Conservation (phyloP, 2,329 filamentous ascomycete species). For the Aspergillus fructus region DNA sequence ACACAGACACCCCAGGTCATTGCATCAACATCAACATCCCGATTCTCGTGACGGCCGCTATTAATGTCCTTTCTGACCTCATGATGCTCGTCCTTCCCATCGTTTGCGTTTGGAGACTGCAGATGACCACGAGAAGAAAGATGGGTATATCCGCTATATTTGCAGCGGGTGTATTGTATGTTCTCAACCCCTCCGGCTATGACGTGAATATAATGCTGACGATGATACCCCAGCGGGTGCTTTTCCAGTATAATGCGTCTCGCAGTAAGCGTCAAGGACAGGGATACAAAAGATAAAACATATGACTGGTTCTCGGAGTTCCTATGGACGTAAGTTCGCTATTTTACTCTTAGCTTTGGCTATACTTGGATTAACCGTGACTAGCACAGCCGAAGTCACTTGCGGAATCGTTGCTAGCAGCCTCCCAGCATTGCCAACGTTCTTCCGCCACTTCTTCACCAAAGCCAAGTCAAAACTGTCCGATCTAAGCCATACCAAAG, state of each 20-base stretch:
- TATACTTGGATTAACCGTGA: background rate
- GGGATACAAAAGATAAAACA: conserved; percentile 19
- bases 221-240: conserved; percentile 16
- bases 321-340: conserved; percentile 26
- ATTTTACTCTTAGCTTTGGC: background rate
- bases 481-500: background rate
- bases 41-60: conserved; percentile 19
- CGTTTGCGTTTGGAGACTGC: conserved; percentile 22
- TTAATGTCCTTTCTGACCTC: conserved; percentile 26
- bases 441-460: conserved; percentile 22
- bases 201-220: background rate
- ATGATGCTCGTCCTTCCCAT: conserved; percentile 25
- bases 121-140: conserved; percentile 20
- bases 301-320: conserved; percentile 26
- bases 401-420: conserved; percentile 26
- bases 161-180: conserved; percentile 24
- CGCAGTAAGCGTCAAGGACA: conserved; percentile 19
- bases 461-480: conserved; percentile 15
- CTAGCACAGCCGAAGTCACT: conserved; percentile 25
- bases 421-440: conserved; percentile 23
- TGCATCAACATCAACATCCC: conserved; percentile 26
- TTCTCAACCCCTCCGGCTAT: background rate
- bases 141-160: conserved; percentile 24
- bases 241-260: conserved; percentile 27
- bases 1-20: conserved; percentile 16